A percentile compares a stretch with the other conserved stretches of the same genome.
phyloP scores from a whole-genome alignment of 1,139 yeast species.

The Geotrichum candidum region DNA sequence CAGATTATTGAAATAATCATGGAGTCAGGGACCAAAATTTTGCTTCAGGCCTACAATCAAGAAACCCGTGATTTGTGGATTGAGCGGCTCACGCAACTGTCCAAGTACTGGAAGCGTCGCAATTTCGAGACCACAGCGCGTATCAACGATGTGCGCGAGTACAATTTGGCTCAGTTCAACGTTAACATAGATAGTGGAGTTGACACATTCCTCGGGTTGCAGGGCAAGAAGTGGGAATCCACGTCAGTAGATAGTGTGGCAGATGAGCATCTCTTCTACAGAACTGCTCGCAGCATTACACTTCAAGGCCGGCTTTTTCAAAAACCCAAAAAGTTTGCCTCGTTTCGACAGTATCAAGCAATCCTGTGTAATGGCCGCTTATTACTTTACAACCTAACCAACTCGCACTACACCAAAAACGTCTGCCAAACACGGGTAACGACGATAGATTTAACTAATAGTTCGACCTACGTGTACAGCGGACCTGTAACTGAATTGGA shows the following conservation, averaged over 20 bases:
- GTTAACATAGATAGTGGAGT: constrained; percentile 43
- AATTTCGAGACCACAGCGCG: constrained; percentile 40
- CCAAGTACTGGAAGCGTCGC: constrained; percentile 55
- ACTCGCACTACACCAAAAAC: background rate
- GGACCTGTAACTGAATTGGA: constrained; percentile 59
- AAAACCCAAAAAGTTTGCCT: constrained; percentile 62
- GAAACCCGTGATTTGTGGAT: constrained; percentile 63
- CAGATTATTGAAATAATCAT: constrained; percentile 51
- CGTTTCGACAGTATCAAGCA: constrained; percentile 56
- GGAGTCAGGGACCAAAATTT: constrained; percentile 43
- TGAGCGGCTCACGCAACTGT: constrained; percentile 40
- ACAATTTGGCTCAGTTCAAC: constrained; percentile 44
- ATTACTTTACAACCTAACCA: constrained; percentile 39
- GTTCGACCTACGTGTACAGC: constrained; percentile 59
- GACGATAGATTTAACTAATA: constrained; percentile 52
- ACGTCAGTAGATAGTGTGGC: constrained; percentile 38
- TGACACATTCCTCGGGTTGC: constrained; percentile 2
- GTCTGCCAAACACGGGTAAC: constrained; percentile 24
- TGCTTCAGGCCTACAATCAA: constrained; percentile 52
- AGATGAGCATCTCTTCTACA: constrained; percentile 42
- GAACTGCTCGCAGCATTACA: constrained; percentile 56
- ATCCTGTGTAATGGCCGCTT: constrained; percentile 67
- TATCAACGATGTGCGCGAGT: constrained; percentile 39
- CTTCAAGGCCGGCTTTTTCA: constrained; percentile 59
- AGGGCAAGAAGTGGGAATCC: constrained; percentile 48